Evolutionary conservation across 176 grass and related monocot species (phyloP), one percentile per base, ranked within the genome.

Genomic region (Rhynchospora tenuis): DNA sequence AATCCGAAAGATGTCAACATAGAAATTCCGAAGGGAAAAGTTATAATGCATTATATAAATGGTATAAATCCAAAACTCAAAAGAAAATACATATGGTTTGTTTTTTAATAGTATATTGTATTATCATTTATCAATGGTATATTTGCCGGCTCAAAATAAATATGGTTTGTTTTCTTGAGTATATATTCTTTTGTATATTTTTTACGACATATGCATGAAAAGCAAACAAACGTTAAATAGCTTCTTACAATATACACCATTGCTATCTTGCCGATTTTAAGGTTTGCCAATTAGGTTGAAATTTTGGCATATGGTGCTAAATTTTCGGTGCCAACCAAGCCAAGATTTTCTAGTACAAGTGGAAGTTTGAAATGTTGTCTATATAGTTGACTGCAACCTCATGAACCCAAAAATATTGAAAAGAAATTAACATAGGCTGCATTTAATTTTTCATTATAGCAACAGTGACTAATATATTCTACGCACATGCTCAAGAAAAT

Each of bases 341-440:
- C 26, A 2, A 55, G 15, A 77, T 55, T 65, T 82, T 82, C 63
- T 29, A 68, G 12, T 65, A 20, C 80, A 82, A 68, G 61, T 68
- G 66, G 80, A 66, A 12, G 61, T 24, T 67, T 82, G 42, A 65
- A 52, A 19, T 15, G 26, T 51, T 50, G 44, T 52, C 38, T 29
- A 52, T 29, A 52, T 65, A 66, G 17, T 82, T 82, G 80, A 65
- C 61, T n/a, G 12, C 9, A 67, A 54, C 12, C 23, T 64, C 33
- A 15, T 61, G 43, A 38, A 63, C 20, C 29, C 19, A 59, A 80
- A 81, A 62, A 60, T 29, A 57, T 57, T 78, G 31, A 7, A 68
- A 42, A 17, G 17, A 68, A 13, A 31, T 17, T 2, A 8, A 67
- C 2, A 6, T 27, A 24, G 31, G 5, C 29, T 38, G 16, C 15